Base-by-base conservation (phyloP, 192 early-diverging fungal species). In the Entomortierella parvispora region DNA sequence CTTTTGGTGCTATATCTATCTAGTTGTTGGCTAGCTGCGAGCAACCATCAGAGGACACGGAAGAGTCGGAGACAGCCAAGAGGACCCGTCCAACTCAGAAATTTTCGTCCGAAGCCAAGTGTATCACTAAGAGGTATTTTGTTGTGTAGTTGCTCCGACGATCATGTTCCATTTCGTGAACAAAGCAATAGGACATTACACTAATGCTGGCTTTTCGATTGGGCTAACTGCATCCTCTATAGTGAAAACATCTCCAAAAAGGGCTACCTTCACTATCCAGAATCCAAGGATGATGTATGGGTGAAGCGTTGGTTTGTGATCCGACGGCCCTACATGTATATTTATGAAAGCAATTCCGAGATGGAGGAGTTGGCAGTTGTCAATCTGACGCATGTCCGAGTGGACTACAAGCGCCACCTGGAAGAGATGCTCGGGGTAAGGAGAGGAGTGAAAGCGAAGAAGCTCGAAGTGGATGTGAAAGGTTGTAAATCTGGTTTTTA, bases 291-390 rank as follows among this genome's bases (percentile, higher is more conserved):
- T 51, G 85, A 92, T 51, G 67, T 71, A 18, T 97, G 95, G 95
- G 78, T 84, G 1, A 87, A 88, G 48, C 82, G 90, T 7, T 95
- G 92, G 91, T 90, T 93, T 81, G 93, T 95, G 34, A 80, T 93
- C 57, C 81, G 90, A 45, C 85, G 90, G 33, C 95, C 95, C 14
- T 94, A 92, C 68, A 69, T 97, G 33, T 94, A 92, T 65, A 86
- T 95, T 28, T 95, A 91, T 81, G 80, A 76, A 26, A 89, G 84
- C 58, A 65, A 84, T 20, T 80, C 79, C 2, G 92, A 93, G 63
- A 69, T 62, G 8, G 87, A 88, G n/a, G 87, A 94, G 58, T 81
- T 90, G 29, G 86, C 88, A 57, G 90, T 93, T n/a, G 85, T 95
- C 54, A 92, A 92, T 51, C 74, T 97, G 26, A 71, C 85, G n/a